A percentile compares a stretch with the other conserved stretches of the same genome.
Evolutionary conservation across 2,329 filamentous ascomycete species (phyloP).

Genomic region (Phyllachora maydis): DNA sequence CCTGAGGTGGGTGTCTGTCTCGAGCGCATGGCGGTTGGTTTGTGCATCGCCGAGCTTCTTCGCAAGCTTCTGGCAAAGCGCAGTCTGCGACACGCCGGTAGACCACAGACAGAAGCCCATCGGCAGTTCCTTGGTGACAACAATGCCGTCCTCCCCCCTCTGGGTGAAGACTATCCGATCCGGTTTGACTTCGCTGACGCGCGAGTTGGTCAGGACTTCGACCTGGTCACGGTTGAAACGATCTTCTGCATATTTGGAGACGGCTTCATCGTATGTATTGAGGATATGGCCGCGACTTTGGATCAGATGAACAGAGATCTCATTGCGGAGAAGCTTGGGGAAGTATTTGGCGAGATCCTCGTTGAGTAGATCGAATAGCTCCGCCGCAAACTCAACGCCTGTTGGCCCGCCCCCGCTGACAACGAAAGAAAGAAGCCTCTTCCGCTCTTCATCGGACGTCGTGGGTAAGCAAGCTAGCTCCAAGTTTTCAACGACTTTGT

Average conservation of each 20-base stretch:
- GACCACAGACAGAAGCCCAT: constrained; percentile 97
- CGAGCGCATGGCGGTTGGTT: constrained; percentile 76
- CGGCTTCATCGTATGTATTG: constrained; percentile 91
- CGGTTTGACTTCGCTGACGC: constrained; percentile 69
- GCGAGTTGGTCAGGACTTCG: constrained; percentile 76
- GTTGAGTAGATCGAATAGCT: constrained; percentile 89
- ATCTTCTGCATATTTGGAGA: constrained; percentile 81
- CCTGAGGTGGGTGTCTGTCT: constrained; percentile 85
- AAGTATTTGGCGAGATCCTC: constrained; percentile 76
- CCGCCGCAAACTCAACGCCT: constrained; percentile 92
- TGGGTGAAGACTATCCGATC: constrained; percentile 86
- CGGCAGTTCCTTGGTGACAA: constrained; percentile 79
- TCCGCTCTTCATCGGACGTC: constrained; percentile 71
- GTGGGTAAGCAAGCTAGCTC: constrained; percentile 87
- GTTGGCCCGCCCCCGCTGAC: constrained; percentile 88
- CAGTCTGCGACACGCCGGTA: constrained; percentile 76
- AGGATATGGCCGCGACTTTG: constrained; percentile 88
- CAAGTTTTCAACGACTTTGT: constrained; percentile 72
- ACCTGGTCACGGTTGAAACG: constrained; percentile 82
- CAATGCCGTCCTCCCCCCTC: constrained; percentile 48
- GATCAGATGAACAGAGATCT: constrained; percentile 94
- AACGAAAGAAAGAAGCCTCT: constrained; percentile 82
- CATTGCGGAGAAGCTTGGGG: constrained; percentile 78
- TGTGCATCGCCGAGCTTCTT: constrained; percentile 57
- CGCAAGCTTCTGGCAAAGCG: constrained; percentile 58